Conservation (phyloP, 352 stramenopile species). For the Globisporangium middletonii region DNA sequence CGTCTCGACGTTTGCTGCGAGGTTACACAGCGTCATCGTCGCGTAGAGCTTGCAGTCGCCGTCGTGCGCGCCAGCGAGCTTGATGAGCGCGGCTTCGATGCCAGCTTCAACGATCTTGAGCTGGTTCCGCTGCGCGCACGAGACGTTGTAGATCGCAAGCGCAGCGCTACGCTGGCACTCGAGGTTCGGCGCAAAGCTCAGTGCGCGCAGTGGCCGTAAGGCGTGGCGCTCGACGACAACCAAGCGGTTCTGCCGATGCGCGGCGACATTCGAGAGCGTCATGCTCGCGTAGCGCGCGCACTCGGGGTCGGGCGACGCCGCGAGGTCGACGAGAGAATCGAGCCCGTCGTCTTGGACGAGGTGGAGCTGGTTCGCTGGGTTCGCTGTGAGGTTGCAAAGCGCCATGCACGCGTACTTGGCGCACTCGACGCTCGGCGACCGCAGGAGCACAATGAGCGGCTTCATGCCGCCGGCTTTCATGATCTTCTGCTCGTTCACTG, state of each 20-base stretch:
- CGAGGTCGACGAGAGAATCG: slow-evolving; percentile 76
- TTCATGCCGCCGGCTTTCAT: slow-evolving; percentile 69
- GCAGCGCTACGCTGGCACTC: slow-evolving; percentile 89
- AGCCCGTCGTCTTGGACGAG: slow-evolving; percentile 83
- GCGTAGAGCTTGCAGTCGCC: slow-evolving; percentile 92
- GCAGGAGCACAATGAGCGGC: slow-evolving; percentile 58
- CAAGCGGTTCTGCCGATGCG: slow-evolving; percentile 83
- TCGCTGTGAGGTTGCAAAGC: slow-evolving; percentile 93
- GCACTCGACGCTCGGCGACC: slow-evolving; percentile 42
- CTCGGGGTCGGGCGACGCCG: slow-evolving; percentile 58
- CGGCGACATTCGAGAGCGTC: slow-evolving; percentile 92
- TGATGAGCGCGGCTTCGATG: slow-evolving; percentile 85
- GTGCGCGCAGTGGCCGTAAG: slow-evolving; percentile 66
- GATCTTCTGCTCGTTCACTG: slow-evolving; percentile 66
- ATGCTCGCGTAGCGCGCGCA: slow-evolving; percentile 89
- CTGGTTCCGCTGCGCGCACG: slow-evolving; percentile 89
- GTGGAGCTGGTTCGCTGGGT: slow-evolving; percentile 86
- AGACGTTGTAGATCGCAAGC: slow-evolving; percentile 95
- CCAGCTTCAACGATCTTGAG: slow-evolving; percentile 84
- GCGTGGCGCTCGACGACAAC: slow-evolving; percentile 85
- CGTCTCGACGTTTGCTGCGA: slow-evolving; percentile 93
- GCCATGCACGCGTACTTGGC: slow-evolving; percentile 91
- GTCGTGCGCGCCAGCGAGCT: slow-evolving; percentile 77
- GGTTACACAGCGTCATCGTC: slow-evolving; percentile 94
- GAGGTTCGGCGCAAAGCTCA: slow-evolving; percentile 79